These are phyloP conservation scores for Phytophthora macrochlamydospora DNA, from an alignment of 352 stramenopile genomes.

Conservation along the genomic window DNA sequence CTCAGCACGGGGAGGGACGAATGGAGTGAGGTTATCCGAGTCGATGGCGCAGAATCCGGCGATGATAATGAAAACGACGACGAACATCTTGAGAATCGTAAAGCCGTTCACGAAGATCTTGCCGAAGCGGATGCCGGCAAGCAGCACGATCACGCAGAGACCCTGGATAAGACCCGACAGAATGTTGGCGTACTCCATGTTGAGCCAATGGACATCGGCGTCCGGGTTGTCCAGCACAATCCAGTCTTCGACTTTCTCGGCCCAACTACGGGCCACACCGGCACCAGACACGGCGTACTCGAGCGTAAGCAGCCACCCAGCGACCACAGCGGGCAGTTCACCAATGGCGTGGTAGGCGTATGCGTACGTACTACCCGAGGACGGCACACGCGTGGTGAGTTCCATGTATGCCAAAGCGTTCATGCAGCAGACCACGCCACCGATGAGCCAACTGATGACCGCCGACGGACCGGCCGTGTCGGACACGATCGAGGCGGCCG, in stretches of 20 bases:
- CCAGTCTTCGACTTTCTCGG: slow-evolving; percentile 81
- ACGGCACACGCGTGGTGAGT: slow-evolving; percentile 76
- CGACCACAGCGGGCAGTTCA: slow-evolving; percentile 87
- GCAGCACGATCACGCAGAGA: slow-evolving; percentile 58
- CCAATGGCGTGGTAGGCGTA: slow-evolving; percentile 90
- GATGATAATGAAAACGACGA: slow-evolving; percentile 90
- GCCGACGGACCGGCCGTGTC: slow-evolving; percentile 75
- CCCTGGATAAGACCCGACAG: slow-evolving; percentile 54
- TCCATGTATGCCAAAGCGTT: slow-evolving; percentile 87
- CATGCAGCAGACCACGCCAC: slow-evolving; percentile 69
- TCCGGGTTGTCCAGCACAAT: slow-evolving; percentile 30
- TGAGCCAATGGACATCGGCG: slow-evolving; percentile 39
- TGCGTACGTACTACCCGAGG: slow-evolving; percentile 84
- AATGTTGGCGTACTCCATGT: slow-evolving; percentile 52
- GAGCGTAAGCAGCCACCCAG: slow-evolving; percentile 76
- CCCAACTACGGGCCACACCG: slow-evolving; percentile 89
- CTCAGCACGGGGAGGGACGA: slow-evolving; percentile 43
- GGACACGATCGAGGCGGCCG: slow-evolving; percentile 66
- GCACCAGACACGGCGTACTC: slow-evolving; percentile 87
- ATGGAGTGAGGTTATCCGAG: slow-evolving; percentile 74
- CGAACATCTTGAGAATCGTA: slow-evolving; percentile 62
- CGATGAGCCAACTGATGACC: slow-evolving; percentile 74
- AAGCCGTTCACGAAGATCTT: slow-evolving; percentile 82
- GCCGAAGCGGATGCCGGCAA: slow-evolving; percentile 72
- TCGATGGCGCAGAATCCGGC: slow-evolving; percentile 81